These are phyloP conservation scores for Silene uniflora DNA, from an alignment of 148 eudicot species.

Conservation along the genomic window DNA sequence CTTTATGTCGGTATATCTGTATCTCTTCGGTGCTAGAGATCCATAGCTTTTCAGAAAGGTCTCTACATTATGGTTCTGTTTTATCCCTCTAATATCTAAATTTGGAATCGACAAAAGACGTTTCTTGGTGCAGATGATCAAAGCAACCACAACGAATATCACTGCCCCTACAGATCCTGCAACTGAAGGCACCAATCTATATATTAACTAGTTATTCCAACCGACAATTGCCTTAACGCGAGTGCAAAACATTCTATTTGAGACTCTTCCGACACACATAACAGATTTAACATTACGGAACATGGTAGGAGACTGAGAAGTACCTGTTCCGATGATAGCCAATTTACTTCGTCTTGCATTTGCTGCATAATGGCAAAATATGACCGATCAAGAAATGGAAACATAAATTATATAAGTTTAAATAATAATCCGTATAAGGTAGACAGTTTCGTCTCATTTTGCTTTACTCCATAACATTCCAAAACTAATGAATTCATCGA, in stretches of 20 bases:
- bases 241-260: neutral
- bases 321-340: slow-evolving; percentile 11
- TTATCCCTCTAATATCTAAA: neutral
- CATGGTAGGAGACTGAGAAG: neutral
- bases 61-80: slow-evolving; percentile 19
- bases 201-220: too few species aligned
- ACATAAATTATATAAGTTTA: neutral
- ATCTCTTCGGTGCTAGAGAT: slow-evolving; percentile 40
- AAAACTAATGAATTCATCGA: neutral
- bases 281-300: neutral
- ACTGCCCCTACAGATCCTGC: neutral
- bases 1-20: slow-evolving; percentile 49
- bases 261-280: neutral
- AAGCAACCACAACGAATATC: neutral
- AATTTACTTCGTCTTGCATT: slow-evolving; percentile 5
- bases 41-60: slow-evolving; percentile 24
- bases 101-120: neutral
- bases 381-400: neutral
- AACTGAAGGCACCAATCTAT: neutral
- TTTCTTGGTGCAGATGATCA: slow-evolving; percentile 5
- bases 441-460: too few species aligned
- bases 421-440: too few species aligned
- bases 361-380: neutral
- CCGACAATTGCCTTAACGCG: neutral
- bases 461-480: too few species aligned